Percentiles rank a stretch among this genome's conserved stretches.
phyloP scores from a whole-genome alignment of 1,284 basidiomycete species.

The Ceratobasidium sp. region DNA sequence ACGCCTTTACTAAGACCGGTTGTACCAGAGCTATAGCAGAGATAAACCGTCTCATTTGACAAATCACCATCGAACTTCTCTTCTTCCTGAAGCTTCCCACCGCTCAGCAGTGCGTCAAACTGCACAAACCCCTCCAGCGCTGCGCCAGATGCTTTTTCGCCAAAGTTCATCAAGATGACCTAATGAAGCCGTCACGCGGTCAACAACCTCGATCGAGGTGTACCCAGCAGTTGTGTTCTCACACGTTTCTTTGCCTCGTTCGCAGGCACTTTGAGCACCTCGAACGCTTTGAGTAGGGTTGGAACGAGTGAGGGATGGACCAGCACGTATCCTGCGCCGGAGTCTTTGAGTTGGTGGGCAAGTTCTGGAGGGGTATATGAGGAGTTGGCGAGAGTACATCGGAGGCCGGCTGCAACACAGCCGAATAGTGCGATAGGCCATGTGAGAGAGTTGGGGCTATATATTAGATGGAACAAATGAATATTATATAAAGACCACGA shows the following conservation, averaged over 20 bases:
- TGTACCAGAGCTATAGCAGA: constrained; percentile 78
- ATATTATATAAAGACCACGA: not conserved
- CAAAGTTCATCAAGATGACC: constrained; percentile 44
- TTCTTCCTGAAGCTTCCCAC: constrained; percentile 63
- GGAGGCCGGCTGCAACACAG: constrained; percentile 66
- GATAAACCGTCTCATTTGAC: constrained; percentile 67
- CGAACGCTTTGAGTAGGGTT: constrained; percentile 64
- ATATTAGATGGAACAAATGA: not conserved
- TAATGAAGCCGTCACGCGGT: not conserved
- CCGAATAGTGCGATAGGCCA: constrained; percentile 75
- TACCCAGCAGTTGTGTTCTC: constrained; percentile 52
- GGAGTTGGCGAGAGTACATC: constrained; percentile 64
- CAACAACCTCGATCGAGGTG: not conserved
- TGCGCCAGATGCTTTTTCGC: constrained; percentile 8
- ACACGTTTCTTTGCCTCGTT: constrained; percentile 64
- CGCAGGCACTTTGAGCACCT: constrained; percentile 58
- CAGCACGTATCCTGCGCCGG: constrained; percentile 67
- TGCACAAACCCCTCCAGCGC: constrained; percentile 54
- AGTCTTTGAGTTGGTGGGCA: constrained; percentile 67
- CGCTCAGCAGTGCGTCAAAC: constrained; percentile 61
- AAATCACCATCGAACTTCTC: constrained; percentile 65
- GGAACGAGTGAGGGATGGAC: constrained; percentile 66
- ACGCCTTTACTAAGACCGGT: constrained; percentile 70
- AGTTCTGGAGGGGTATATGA: constrained; percentile 64
- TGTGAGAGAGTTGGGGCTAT: constrained; percentile 67